Evolutionary conservation across 495 filamentous ascomycete genomes (phyloP), one percentile per base, ranked within the genome.

Genomic region (Stereocaulon alpinum): DNA sequence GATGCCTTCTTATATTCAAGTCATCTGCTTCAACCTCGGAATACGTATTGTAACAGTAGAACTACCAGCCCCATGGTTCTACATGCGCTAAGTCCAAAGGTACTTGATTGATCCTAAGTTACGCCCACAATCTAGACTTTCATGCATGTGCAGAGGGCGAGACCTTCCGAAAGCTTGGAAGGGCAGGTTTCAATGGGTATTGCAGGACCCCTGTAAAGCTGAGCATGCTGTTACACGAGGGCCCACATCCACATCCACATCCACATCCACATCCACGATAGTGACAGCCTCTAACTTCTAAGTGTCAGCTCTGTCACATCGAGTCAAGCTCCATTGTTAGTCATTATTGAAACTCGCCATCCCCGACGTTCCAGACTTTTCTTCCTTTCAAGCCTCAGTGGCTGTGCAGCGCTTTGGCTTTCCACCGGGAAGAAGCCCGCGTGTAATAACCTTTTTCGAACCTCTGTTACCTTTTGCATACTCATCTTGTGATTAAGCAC

Each of bases 121-220:
- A 14, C 47, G 47, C 47, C 47, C 30, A 50, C 47, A 50, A 30
- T 50, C 47, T 50, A 50, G 47, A 50, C 27, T 32, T 44, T 44
- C 9, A 30, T 50, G 47, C 47, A 30, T 24, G 24, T 30, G 47
- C 11, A 17, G 47, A n/a, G 47, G 15, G 6, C 27, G 47, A 50
- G 47, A 50, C 30, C 6, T 24, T 17, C 47, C 47, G 47, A 50
- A 50, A 50, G 27, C 47, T 32, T 50, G 47, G 30, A 50, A 30
- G 14, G 3, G 22, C 24, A 50, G 14, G 24, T 50, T 30, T 50
- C 47, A 50, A 50, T 24, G 22, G 47, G 22, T 50, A 24, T n/a
- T 50, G 17, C 30, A 24, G 30, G 12, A 50, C 47, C 47, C 47
- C 11, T 50, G 47, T 17, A 9, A 22, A 50, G 47, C 47, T 50